These are phyloP conservation scores for Parsonsia alboflavescens DNA, from an alignment of 257 asterid genomes.

Conservation along the genomic window DNA sequence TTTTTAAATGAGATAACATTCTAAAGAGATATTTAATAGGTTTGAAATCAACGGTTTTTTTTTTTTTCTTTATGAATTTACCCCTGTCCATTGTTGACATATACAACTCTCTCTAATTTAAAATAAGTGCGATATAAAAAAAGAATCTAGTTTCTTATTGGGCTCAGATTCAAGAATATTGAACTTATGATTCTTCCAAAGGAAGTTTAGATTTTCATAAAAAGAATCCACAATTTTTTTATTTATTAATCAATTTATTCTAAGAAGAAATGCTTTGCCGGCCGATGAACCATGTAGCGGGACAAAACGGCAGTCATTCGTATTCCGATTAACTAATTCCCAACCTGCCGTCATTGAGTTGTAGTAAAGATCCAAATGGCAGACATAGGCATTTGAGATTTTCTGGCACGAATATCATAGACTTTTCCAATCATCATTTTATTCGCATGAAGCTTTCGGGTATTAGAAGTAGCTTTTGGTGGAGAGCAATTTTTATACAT, in stretches of 20 bases:
- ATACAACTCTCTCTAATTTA: too few species aligned
- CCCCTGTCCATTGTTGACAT: too few species aligned
- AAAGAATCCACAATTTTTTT: background rate
- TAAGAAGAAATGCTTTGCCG: conserved; percentile 6
- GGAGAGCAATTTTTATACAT: background rate
- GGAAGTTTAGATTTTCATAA: background rate
- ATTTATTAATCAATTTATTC: background rate
- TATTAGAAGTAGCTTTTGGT: too few species aligned
- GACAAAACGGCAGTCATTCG: background rate
- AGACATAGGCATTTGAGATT: background rate
- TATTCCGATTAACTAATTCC: background rate
- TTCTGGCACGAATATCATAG: background rate
- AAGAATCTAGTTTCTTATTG: too few species aligned
- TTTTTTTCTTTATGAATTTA: too few species aligned
- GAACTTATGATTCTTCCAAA: background rate
- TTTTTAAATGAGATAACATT: too few species aligned
- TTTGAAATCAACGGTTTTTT: too few species aligned
- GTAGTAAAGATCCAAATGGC: background rate
- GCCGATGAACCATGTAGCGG: conserved; percentile 6
- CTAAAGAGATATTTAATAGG: too few species aligned
- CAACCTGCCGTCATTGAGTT: background rate
- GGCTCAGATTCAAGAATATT: background rate
- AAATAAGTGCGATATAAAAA: too few species aligned
- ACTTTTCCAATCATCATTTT: background rate
- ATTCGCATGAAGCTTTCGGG: too few species aligned